A percentile compares a stretch with the other conserved stretches of the same genome.
Evolutionary conservation across 768 basidiomycete genomes (phyloP).

Genomic region (Pholiota microspora): DNA sequence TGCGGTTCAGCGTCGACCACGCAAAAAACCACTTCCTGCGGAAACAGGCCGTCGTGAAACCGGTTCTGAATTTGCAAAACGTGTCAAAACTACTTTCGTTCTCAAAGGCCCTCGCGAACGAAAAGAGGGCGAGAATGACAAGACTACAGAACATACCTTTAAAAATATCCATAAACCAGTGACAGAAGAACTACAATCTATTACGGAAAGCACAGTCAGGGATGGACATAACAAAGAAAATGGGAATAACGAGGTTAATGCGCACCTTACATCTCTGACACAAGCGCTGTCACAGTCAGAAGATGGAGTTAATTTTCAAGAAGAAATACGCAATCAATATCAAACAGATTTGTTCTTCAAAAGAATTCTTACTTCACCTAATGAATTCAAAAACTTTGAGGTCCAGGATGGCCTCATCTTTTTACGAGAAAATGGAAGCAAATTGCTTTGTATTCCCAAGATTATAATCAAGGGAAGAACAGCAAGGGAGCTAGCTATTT

Average conservation of each 20-base stretch:
- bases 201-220: background rate
- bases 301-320: slow-evolving; percentile 3
- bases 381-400: slow-evolving; percentile 19
- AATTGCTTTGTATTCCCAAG: slow-evolving; percentile 25
- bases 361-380: slow-evolving; percentile 15
- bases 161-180: background rate
- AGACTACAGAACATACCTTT: background rate
- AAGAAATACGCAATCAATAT: slow-evolving; percentile 11
- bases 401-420: slow-evolving; percentile 19
- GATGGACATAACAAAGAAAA: too few relatives aligned
- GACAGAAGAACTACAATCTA: background rate
- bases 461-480: slow-evolving; percentile 15
- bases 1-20: background rate
- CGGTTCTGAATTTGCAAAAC: slow-evolving; percentile 16
- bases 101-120: slow-evolving; percentile 23
- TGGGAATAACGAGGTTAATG: background rate
- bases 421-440: slow-evolving; percentile 4
- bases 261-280: background rate
- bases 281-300: background rate
- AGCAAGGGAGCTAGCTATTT: slow-evolving; percentile 29
- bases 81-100: slow-evolving; percentile 21
- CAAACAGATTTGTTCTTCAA: slow-evolving; percentile 16
- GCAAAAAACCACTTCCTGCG: slow-evolving; percentile 4
- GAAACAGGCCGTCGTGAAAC: slow-evolving; percentile 19
- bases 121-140: slow-evolving; percentile 24